Conservation (phyloP, 23 red algal species). For the Gracilaria vermiculophylla region DNA sequence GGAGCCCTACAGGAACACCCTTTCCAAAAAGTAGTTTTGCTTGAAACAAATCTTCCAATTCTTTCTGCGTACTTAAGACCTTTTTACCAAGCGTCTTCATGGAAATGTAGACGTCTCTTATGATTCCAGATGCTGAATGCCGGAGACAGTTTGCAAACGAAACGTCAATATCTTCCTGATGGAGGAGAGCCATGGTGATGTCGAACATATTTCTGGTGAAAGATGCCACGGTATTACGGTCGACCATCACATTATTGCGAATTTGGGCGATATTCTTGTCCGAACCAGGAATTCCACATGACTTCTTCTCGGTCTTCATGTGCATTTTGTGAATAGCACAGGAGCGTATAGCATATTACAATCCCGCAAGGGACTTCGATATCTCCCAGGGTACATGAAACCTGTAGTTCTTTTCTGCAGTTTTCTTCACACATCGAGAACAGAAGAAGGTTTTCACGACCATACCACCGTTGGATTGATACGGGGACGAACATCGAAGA, state of each 20-base stretch:
- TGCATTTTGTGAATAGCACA: neutral
- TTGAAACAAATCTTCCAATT: neutral
- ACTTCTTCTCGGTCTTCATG: neutral
- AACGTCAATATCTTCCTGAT: neutral
- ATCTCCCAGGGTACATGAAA: constrained; percentile 1
- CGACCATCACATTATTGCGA: neutral
- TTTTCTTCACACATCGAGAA: neutral
- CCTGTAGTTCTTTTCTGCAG: neutral
- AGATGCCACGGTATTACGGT: neutral
- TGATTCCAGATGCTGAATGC: neutral
- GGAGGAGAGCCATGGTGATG: neutral
- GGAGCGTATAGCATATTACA: neutral
- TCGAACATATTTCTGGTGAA: neutral
- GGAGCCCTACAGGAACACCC: neutral
- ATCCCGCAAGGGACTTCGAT: neutral
- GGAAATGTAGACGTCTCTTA: neutral
- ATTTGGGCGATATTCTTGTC: neutral
- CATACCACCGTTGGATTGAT: neutral
- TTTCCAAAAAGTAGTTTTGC: neutral
- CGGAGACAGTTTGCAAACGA: neutral
- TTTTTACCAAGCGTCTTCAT: neutral
- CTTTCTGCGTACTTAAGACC: neutral
- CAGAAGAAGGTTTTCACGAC: neutral
- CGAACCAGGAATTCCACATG: neutral
- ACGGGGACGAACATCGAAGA: neutral